Evolutionary conservation across 2,329 filamentous ascomycete species (phyloP), one percentile per base, ranked within the genome.

Genomic region (Aureobasidium musti): DNA sequence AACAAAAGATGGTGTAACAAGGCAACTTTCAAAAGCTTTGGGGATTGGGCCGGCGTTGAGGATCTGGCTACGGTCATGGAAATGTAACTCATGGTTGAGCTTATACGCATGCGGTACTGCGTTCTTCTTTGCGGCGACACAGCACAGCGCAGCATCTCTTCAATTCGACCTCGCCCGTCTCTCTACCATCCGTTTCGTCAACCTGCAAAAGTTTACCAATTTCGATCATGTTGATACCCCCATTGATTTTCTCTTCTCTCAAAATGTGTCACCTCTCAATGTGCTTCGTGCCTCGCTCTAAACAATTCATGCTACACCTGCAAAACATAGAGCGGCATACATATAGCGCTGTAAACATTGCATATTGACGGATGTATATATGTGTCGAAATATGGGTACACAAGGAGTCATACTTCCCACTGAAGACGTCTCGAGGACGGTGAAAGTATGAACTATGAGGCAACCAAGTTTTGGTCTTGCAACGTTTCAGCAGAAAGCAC

Each of bases 361-460:
- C 33, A 35, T 10, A 37, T 35, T 33, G 13, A 45, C n/a, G n/a
- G n/a, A 21, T 35, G 23, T 47, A 11, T 37, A 39, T 50, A 39
- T 2, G 23, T 23, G 5, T 33, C 26, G 14, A 28, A 39, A 13
- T 67, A 60, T 67, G 21, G 49, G 66, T 67, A 59, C 66, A 63
- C 66, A 67, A 63, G 66, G 66, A 67, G 66, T 67, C 66, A 67
- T 61, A 57, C 50, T 57, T 63, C 33, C 66, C 66, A 63, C 57
- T 52, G 59, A 67, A 50, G 30, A 21, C 21, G 39, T 67, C 57
- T 63, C 45, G 39, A 64, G 52, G 66, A 67, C 64, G 50, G 49
- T 54, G 49, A 67, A 64, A 57, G 49, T 64, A 63, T 64, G 66
- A 67, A 67, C 66, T 67, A 67, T 67, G 66, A 67, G 59, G 66